Evolutionary conservation across 1,284 basidiomycete species (phyloP).

Genomic region (Ustilago lituana): DNA sequence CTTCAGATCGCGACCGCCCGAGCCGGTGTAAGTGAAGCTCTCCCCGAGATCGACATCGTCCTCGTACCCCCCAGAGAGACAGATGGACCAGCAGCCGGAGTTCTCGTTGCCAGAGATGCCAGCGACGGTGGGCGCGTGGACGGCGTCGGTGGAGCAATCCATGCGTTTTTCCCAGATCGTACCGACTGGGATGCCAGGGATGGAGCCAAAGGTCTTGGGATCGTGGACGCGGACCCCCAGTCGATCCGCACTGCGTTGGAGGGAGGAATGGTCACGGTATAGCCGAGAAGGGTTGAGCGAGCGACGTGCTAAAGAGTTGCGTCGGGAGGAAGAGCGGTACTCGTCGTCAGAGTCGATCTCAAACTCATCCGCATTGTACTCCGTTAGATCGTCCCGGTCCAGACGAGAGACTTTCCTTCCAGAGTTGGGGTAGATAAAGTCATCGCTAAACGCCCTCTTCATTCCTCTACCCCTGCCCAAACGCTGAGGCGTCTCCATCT

Average conservation of each 20-base stretch:
- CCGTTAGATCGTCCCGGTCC: background rate
- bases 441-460: slow-evolving; percentile 18
- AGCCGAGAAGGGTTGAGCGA: slow-evolving; percentile 11
- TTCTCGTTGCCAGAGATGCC: slow-evolving; percentile 76
- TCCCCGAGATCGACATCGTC: slow-evolving; percentile 84
- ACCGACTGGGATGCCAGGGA: slow-evolving; percentile 68
- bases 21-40: slow-evolving; percentile 74
- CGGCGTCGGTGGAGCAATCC: slow-evolving; percentile 42
- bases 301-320: background rate
- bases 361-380: background rate
- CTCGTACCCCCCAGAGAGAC: slow-evolving; percentile 80
- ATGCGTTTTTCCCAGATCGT: slow-evolving; percentile 48
- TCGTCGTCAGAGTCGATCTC: slow-evolving; percentile 17
- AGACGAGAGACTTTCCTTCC: background rate
- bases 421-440: background rate
- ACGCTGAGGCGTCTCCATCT: background rate
- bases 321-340: background rate
- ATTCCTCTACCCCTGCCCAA: background rate
- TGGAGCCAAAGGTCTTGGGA: slow-evolving; percentile 51
- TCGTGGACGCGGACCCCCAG: slow-evolving; percentile 37
- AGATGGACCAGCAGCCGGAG: slow-evolving; percentile 79
- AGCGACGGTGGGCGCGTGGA: slow-evolving; percentile 75
- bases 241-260: slow-evolving; percentile 28
- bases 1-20: slow-evolving; percentile 81
- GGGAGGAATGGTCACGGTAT: background rate